phyloP scores from a whole-genome alignment of 2,329 filamentous ascomycete species.

The Paraconiothyrium sp. region DNA sequence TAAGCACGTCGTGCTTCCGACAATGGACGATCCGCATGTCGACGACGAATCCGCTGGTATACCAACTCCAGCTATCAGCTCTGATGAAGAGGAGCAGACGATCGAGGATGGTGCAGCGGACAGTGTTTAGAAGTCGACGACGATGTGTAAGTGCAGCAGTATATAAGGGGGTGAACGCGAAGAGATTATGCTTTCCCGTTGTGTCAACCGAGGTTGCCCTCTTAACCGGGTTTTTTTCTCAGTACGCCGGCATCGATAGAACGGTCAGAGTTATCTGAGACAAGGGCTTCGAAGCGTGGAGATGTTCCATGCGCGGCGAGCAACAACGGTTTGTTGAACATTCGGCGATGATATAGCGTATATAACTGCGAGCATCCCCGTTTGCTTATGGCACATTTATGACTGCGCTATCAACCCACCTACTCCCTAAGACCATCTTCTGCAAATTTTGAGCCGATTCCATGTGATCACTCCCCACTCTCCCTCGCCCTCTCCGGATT shows the following conservation, averaged over 20 bases:
- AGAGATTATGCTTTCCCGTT: background rate
- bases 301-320: background rate
- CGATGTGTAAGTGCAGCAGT: background rate
- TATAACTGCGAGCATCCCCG: too few species aligned
- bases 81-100: background rate
- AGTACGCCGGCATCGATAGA: background rate
- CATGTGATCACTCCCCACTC: background rate
- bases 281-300: too few species aligned
- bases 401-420: too few species aligned
- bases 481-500: slow-evolving; percentile 11
- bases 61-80: background rate
- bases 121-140: background rate
- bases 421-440: too few species aligned
- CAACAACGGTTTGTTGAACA: too few species aligned
- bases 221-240: background rate
- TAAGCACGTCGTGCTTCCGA: background rate
- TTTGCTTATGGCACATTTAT: too few species aligned
- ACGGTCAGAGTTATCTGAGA: too few species aligned
- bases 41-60: background rate
- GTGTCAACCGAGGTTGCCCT: background rate
- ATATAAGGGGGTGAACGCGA: background rate
- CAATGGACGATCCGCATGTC: background rate
- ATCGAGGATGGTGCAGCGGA: background rate
- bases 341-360: too few species aligned
- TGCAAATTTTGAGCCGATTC: too few species aligned